Evolutionary conservation across 1,284 basidiomycete genomes (phyloP), one percentile per base, ranked within the genome.

Genomic region (Sphaerobolus stellatus): DNA sequence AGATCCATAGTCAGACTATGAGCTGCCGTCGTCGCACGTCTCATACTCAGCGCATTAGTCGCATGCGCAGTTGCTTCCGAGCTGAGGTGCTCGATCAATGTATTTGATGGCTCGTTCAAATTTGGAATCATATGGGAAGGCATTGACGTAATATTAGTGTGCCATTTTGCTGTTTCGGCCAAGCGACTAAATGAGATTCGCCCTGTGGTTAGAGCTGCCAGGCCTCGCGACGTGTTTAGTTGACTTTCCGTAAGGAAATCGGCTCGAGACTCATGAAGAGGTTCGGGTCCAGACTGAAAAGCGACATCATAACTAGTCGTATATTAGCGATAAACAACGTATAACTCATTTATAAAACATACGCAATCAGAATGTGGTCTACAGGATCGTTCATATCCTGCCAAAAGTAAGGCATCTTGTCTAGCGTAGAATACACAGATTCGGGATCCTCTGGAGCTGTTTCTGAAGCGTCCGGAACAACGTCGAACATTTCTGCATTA

Each of bases 1-100:
- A 90, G 71, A 65, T 91, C 88, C 31, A 86, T 61, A 13, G 78
- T 74, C 2, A 90, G 68, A 59, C 85, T 79, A 54, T 87, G 79
- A 56, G 79, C 75, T 13, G 66, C 68, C 64, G 88, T 82, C 52
- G 18, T 56, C 74, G 73, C 53, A 71, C 45, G 47, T 36, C 40
- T 48, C 28, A 54, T 38, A 6, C 36, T 36, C 14, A 28, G 16
- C 7, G 30, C 24, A 14, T 30, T 46, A 7, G 51, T 31, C 27
- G 30, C 34, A 11, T 33, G n/a, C 16, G 31, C 18, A 30, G 31
- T 9, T 20, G 45, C 34, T 36, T 57, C 55, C 34, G 50, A 25
- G 31, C 20, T 34, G 27, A 57, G 24, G 3, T 31, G 24, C 20
- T 48, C 40, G 24, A 50, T 25, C 29, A 51, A 36, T 8, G 34